These are phyloP conservation scores for Tulasnella sp. DNA, from an alignment of 768 basidiomycete genomes.

Conservation along the genomic window DNA sequence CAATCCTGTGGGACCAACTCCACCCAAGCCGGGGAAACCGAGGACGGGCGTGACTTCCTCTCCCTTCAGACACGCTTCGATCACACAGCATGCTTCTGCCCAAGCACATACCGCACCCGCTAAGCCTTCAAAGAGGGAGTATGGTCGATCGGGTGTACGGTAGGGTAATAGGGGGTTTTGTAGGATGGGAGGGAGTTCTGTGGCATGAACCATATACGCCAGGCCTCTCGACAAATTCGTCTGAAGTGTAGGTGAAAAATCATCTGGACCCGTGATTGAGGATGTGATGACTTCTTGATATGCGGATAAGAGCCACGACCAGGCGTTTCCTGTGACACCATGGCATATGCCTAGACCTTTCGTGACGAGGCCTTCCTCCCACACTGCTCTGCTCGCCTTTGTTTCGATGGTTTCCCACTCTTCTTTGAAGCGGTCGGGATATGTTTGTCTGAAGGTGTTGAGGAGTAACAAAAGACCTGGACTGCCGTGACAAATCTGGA, in stretches of 20 bases:
- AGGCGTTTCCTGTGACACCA: conserved; percentile 17
- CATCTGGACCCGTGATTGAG: neutral
- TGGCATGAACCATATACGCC: conserved; percentile 14
- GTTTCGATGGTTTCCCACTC: neutral
- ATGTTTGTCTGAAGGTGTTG: conserved; percentile 3
- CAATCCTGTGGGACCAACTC: conserved; percentile 11
- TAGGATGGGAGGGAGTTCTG: conserved; percentile 11
- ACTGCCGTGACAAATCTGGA: conserved; percentile 17
- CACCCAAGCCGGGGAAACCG: conserved; percentile 16
- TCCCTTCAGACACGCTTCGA: conserved; percentile 8
- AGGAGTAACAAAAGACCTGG: conserved; percentile 14
- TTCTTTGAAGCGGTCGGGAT: neutral
- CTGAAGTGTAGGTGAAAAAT: neutral
- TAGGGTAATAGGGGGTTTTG: neutral
- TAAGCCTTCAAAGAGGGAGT: conserved; percentile 15
- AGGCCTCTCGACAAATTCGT: conserved; percentile 7
- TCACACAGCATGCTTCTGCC: conserved; percentile 15
- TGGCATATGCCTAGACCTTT: conserved; percentile 17
- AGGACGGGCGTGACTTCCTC: neutral
- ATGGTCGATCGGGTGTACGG: conserved; percentile 15
- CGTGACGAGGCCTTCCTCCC: conserved; percentile 15
- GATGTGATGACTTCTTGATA: neutral
- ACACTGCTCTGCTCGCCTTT: conserved; percentile 10
- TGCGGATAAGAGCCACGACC: conserved; percentile 17
- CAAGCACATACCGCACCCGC: conserved; percentile 16